Evolutionary conservation across 2,329 filamentous ascomycete species (phyloP).

Genomic region (Calonectria multiphialidica): DNA sequence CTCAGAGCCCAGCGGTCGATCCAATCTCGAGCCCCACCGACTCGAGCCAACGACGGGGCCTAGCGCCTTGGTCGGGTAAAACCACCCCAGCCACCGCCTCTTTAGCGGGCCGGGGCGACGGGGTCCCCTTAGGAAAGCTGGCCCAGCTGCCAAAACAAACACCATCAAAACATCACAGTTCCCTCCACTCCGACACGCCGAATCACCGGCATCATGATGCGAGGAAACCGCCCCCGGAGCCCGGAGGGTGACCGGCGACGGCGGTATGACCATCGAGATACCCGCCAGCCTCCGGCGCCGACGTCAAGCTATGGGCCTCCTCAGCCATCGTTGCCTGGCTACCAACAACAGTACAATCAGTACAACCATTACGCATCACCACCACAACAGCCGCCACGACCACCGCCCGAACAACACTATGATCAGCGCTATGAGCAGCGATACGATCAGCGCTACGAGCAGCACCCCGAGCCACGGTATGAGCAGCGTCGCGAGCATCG

Average conservation of each 20-base stretch:
- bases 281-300: constrained; percentile 44
- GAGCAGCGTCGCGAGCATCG: constrained; percentile 33
- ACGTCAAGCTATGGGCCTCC: constrained; percentile 37
- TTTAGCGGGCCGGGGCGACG: constrained; percentile 42
- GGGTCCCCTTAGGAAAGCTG: constrained; percentile 41
- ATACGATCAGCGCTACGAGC: not conserved
- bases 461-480: not conserved
- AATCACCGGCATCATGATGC: constrained; percentile 60
- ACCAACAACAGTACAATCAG: constrained; percentile 11
- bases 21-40: constrained; percentile 39
- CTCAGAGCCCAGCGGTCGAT: constrained; percentile 31
- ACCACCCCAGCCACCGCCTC: constrained; percentile 45
- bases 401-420: constrained; percentile 21
- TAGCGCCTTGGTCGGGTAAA: constrained; percentile 32
- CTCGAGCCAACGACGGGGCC: constrained; percentile 37
- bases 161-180: constrained; percentile 39
- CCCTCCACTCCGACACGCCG: constrained; percentile 36
- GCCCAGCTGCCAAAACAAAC: constrained; percentile 45
- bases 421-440: not conserved
- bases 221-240: constrained; percentile 67
- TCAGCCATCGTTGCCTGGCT: constrained; percentile 31
- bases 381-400: not conserved
- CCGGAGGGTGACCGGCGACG: constrained; percentile 67
- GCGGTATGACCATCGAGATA: constrained; percentile 50
- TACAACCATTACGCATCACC: constrained; percentile 31